These are phyloP conservation scores for Clathrus columnatus DNA, from an alignment of 768 basidiomycete genomes.

Conservation along the genomic window DNA sequence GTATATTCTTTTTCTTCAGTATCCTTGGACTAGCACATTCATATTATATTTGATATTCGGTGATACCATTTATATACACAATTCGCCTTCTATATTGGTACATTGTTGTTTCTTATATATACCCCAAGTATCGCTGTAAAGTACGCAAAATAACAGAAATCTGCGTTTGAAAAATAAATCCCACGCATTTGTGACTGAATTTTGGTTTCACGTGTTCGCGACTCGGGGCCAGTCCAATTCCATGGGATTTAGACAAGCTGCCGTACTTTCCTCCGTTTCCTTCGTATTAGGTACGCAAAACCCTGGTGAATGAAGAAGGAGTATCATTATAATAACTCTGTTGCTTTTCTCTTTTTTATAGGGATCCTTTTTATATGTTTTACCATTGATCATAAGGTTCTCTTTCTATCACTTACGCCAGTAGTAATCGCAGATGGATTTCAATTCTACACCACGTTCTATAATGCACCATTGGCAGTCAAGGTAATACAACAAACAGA, in stretches of 20 bases:
- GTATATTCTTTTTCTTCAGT: not conserved
- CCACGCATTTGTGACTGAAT: no score
- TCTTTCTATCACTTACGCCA: constrained; percentile 61
- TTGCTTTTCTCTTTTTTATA: constrained; percentile 19
- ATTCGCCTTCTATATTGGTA: not conserved
- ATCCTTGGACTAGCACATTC: not conserved
- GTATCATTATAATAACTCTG: not conserved
- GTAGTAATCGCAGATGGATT: constrained; percentile 67
- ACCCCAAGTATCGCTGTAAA: not conserved
- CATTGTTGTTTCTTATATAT: not conserved
- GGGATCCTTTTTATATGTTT: constrained; percentile 79
- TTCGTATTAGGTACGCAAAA: constrained; percentile 73
- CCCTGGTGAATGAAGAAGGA: not conserved
- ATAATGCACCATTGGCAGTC: constrained; percentile 86
- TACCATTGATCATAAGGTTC: constrained; percentile 78
- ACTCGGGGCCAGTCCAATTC: no score
- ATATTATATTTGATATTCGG: not conserved
- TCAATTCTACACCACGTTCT: constrained; percentile 89
- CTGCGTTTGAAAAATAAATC: no score
- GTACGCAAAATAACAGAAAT: no score
- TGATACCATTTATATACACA: not conserved
- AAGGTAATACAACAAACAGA: constrained; percentile 42
- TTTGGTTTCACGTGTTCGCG: not conserved
- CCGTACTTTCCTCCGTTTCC: constrained; percentile 77
- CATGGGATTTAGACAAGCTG: constrained; percentile 88